phyloP scores from a whole-genome alignment of 2,329 filamentous ascomycete species.

The Pseudogymnoascus sp. region DNA sequence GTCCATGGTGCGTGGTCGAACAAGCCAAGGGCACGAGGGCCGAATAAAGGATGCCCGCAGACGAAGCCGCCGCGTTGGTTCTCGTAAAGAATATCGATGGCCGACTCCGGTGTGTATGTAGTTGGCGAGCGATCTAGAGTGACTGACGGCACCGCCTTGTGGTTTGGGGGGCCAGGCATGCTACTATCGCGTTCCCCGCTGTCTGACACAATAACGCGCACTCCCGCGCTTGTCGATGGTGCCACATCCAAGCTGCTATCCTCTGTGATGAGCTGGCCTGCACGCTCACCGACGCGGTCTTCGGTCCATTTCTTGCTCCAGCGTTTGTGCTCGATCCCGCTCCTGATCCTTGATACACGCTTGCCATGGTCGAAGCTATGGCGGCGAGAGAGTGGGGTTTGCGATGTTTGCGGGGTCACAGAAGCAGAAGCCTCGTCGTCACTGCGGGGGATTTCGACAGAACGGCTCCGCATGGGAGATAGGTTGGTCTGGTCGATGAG shows the following conservation, averaged over 20 bases:
- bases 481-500: constrained; percentile 46
- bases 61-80: constrained; percentile 88
- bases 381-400: constrained; percentile 2
- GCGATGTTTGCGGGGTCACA: not conserved
- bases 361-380: constrained; percentile 4
- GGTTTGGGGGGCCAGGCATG: not conserved
- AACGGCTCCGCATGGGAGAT: constrained; percentile 15
- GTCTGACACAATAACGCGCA: not conserved
- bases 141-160: not conserved
- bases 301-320: constrained; percentile 9
- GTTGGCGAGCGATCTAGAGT: constrained; percentile 11
- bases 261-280: not conserved
- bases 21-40: constrained; percentile 71
- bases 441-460: constrained; percentile 9
- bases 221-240: not conserved
- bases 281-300: not conserved
- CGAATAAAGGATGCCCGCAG: constrained; percentile 87
- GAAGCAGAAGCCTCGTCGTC: not conserved
- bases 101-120: constrained; percentile 36
- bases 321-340: not conserved
- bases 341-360: not conserved
- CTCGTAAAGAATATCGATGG: constrained; percentile 86
- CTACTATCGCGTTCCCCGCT: not conserved
- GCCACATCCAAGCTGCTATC: not conserved
- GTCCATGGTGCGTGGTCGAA: constrained; percentile 86